Base-by-base conservation (phyloP, 2,329 filamentous ascomycete genomes). In the Fusarium mangiferae region DNA sequence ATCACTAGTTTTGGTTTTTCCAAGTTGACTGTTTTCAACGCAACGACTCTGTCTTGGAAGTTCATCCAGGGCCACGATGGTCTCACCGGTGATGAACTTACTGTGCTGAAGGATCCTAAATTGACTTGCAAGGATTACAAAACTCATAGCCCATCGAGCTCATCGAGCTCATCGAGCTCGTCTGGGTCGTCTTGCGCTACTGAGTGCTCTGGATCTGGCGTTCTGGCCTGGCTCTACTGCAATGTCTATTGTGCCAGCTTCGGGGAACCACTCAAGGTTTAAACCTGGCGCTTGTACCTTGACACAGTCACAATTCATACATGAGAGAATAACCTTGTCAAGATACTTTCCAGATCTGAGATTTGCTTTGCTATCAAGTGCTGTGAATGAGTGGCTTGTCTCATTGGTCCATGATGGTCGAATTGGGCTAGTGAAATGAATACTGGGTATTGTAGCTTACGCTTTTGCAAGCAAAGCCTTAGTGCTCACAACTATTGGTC, bases 161-260 rank as follows among this genome's bases (percentile, higher is more conserved):
- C 24, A 0, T 15, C 55, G 6, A 2, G 20, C 3, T 28, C 20
- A 0, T 18, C n/a, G 1, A 3, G 28, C 0, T 36, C 54, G 0
- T 36, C 55, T 14, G 18, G 18, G 2, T 28, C 36, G 2, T 56
- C 58, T 10, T 42, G 44, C 24, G 36, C 42, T 1, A 36, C 44
- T 12, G 61, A 42, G 3, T 63, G 35, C 24, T 61, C 55, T 30
- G 55, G 36, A 5, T 46, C 60, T 30, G 59, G 49, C 0, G 48
- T 59, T 44, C 3, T 64, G 14, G 7, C 33, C 2, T 64, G 62
- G 62, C 3, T 48, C 4, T 62, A 41, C 22, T 49, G 56, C 24
- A 41, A 44, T 3, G 4, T 61, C 5, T 62, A 24, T 15, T 62
- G 36, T 7, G 30, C 28, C 6, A 62, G 36, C 17, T 24, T 49